Percentiles rank a stretch among this genome's conserved stretches.
These are phyloP conservation scores for Bipolaris cookei DNA, from an alignment of 2,329 filamentous ascomycete genomes.

Conservation along the genomic window DNA sequence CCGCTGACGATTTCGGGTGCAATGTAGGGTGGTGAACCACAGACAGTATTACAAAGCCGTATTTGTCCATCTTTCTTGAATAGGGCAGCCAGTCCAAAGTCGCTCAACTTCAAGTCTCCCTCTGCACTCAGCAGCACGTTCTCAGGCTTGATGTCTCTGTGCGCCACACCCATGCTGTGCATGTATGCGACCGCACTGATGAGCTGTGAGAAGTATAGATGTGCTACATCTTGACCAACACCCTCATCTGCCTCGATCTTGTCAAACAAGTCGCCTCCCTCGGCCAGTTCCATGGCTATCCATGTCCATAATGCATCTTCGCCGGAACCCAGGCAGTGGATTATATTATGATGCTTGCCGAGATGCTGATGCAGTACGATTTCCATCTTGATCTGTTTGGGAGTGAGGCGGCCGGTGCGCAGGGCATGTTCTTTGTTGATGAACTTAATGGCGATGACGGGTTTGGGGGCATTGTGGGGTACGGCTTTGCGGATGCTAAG, in stretches of 20 bases:
- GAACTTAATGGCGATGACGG: slow-evolving; percentile 96
- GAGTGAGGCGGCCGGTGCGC: slow-evolving; percentile 83
- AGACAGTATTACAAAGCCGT: slow-evolving; percentile 86
- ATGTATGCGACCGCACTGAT: slow-evolving; percentile 91
- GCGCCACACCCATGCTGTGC: slow-evolving; percentile 93
- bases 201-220: slow-evolving; percentile 94
- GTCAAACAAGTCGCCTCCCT: slow-evolving; percentile 96
- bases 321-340: slow-evolving; percentile 87
- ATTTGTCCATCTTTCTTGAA: slow-evolving; percentile 86
- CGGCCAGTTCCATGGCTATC: slow-evolving; percentile 98
- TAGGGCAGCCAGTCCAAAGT: slow-evolving; percentile 94
- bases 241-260: slow-evolving; percentile 98
- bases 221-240: slow-evolving; percentile 91
- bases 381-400: slow-evolving; percentile 91
- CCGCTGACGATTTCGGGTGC: slow-evolving; percentile 82
- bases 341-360: slow-evolving; percentile 89
- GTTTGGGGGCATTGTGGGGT: slow-evolving; percentile 70
- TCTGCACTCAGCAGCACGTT: slow-evolving; percentile 88
- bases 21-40: slow-evolving; percentile 95
- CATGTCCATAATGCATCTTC: slow-evolving; percentile 89
- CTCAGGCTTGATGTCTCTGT: slow-evolving; percentile 78
- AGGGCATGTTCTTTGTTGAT: slow-evolving; percentile 97
- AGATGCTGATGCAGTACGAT: slow-evolving; percentile 88
- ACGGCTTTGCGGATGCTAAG: slow-evolving; percentile 82
- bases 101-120: slow-evolving; percentile 90